Evolutionary conservation across 1,284 basidiomycete species (phyloP), one percentile per base, ranked within the genome.

Genomic region (Leccinum angustisporum): DNA sequence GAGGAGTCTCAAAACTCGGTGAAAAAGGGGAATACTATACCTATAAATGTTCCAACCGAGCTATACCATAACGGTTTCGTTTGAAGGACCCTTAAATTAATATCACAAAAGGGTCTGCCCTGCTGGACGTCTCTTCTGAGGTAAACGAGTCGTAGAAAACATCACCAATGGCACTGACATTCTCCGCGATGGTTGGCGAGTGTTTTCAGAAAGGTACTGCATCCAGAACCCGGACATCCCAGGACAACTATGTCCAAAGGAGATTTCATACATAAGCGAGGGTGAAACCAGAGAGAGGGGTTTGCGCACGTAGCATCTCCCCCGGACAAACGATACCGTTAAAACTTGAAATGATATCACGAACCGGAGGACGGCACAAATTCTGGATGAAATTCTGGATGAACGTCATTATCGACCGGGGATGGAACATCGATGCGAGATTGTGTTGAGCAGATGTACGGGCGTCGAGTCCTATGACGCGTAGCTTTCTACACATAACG

Each of bases 191-290:
- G 82, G 66, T 92, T 91, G 18, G 91, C 83, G 36, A 94, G 80
- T 0, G 80, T 80, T 72, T 90, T 90, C 61, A 94, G 81, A 52
- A 94, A 80, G 0, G 90, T 90, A 25, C 80, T 85, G 72, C 91
- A 92, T 3, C 91, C 91, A 2, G 88, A 83, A 48, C 83, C 83
- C 2, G 85, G 86, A 33, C 83, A 79, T 25, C 86, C 86, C 21
- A 88, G 75, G 11, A 87, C 86, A 40, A 86, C 81, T 83, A 61
- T 31, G 18, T 6, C 21, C 9, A 34, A 4, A 4, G 46, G 27
- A 0, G 11, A 25, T 48, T 48, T 40, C 14, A 1, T 33, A 21
- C 5, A 52, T 61, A 56, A 51, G 25, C 21, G 1, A 18, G 25
- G 40, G 56, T 56, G 56, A 14, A 61, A 75, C n/a, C 57, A 9